A percentile compares a stretch with the other conserved stretches of the same genome.
These are phyloP conservation scores for Sporothrix brasiliensis DNA, from an alignment of 2,329 filamentous ascomycete species.

Conservation along the genomic window DNA sequence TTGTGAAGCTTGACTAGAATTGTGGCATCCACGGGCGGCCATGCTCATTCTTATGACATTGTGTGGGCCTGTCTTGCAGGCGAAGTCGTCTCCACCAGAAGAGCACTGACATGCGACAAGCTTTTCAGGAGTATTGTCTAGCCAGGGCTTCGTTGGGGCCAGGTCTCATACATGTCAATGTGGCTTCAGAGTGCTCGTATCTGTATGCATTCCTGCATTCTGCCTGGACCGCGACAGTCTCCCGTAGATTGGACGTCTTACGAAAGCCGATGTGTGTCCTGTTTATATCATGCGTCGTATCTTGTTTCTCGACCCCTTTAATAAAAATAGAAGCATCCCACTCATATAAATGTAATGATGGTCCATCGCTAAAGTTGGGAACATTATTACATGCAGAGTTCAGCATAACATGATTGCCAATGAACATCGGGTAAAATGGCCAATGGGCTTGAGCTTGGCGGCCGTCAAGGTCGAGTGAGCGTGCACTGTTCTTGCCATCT, in stretches of 20 bases:
- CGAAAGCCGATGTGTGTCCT: neutral
- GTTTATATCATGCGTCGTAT: neutral
- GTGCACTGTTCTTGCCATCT: slow-evolving; percentile 1
- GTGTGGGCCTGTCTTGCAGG: slow-evolving; percentile 1
- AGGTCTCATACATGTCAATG: neutral
- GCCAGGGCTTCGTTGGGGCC: neutral
- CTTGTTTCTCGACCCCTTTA: slow-evolving; percentile 9
- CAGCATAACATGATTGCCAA: too few species aligned
- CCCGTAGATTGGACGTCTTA: slow-evolving; percentile 13
- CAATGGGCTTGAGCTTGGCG: too few species aligned
- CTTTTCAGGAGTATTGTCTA: neutral
- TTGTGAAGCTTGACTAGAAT: slow-evolving; percentile 2
- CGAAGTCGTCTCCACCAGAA: neutral
- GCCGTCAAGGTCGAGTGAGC: neutral
- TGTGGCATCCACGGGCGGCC: neutral
- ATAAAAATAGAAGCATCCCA: slow-evolving; percentile 1
- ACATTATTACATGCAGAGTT: too few species aligned
- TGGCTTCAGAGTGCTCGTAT: neutral
- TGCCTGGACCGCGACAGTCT: neutral
- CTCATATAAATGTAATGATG: neutral
- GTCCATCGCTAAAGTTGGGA: neutral
- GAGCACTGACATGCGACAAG: slow-evolving; percentile 21
- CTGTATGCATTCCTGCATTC: neutral
- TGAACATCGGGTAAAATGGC: too few species aligned
- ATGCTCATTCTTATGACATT: neutral